A percentile compares a stretch with the other conserved stretches of the same genome.
phyloP scores from a whole-genome alignment of 1,139 yeast species.

The Suhomyces atakaporum region DNA sequence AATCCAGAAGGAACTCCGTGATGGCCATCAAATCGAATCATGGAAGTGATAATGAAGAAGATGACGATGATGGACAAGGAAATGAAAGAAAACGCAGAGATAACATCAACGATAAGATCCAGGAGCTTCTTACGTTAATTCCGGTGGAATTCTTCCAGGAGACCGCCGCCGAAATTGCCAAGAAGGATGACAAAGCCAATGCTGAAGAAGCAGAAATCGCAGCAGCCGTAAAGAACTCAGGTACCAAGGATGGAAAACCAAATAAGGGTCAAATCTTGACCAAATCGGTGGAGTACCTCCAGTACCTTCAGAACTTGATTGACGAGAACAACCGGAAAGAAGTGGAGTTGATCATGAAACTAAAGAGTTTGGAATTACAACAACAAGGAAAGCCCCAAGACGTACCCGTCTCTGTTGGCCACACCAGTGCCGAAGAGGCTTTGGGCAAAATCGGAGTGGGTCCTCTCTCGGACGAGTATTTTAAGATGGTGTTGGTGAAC shows the following conservation, averaged over 20 bases:
- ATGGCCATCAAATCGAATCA: slow-evolving; percentile 31
- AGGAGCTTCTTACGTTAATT: slow-evolving; percentile 69
- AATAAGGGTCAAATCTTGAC: slow-evolving; percentile 89
- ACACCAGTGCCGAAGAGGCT: slow-evolving; percentile 81
- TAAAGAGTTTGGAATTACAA: slow-evolving; percentile 55
- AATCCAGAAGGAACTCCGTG: slow-evolving; percentile 40
- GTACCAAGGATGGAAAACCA: slow-evolving; percentile 86
- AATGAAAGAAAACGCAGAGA: slow-evolving; percentile 75
- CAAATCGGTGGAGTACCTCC: slow-evolving; percentile 82
- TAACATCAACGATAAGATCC: slow-evolving; percentile 86
- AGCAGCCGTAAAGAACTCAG: slow-evolving; percentile 51
- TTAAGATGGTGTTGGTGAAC: slow-evolving; percentile 36
- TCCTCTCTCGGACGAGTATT: slow-evolving; percentile 60
- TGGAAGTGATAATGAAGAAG: slow-evolving; percentile 34
- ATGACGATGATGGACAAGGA: slow-evolving; percentile 41
- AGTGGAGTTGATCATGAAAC: slow-evolving; percentile 65
- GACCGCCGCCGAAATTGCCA: slow-evolving; percentile 12
- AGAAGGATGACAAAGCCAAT: slow-evolving; percentile 11
- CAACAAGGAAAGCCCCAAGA: slow-evolving; percentile 24
- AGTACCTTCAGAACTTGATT: slow-evolving; percentile 68
- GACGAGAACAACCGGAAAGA: slow-evolving; percentile 79
- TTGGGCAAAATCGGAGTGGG: slow-evolving; percentile 82
- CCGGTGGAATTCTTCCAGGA: slow-evolving; percentile 61
- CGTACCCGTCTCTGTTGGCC: slow-evolving; percentile 50
- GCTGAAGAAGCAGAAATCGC: slow-evolving; percentile 27